Evolutionary conservation across 768 basidiomycete species (phyloP), one percentile per base, ranked within the genome.

Genomic region (Kwoniella pini): DNA sequence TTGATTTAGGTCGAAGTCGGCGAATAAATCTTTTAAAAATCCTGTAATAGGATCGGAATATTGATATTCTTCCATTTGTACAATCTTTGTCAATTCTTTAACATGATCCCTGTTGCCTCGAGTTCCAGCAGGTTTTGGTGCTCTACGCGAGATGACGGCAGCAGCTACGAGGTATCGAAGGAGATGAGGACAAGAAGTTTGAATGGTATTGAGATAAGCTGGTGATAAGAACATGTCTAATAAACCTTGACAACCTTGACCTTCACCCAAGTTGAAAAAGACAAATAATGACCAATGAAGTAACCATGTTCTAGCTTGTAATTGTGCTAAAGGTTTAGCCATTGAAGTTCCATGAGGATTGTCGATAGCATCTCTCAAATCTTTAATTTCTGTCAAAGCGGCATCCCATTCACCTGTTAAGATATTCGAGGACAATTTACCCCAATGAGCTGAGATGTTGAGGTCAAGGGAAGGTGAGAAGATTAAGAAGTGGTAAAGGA

Each of bases 231-330:
- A 99, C 0, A 90, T 91, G 75, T 98, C 96, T 68, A 99, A 87
- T 58, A 98, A 87, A 17, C 91, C 85, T 0, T 89, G 90, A 50
- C 64, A 65, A 17, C 70, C 70, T 40, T 93, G 87, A 26, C 91
- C 93, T 69, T 93, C 86, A 0, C 87, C 86, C 80, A 97, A 91
- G 81, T 96, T 97, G 83, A 93, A 99, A 81, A 95, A 98, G 57
- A 97, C 92, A 79, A 97, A 98, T 49, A 99, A 86, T 1, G 89
- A 90, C 96, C 95, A 99, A 80, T 98, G 96, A 6, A 91, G 86
- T 62, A 95, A 85, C 93, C 95, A 97, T 19, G 93, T 91, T 60
- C 96, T 86, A 2, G 92, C 90, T 79, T 97, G 93, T 28, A 99
- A 83, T 73, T 96, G 91, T 36, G 85, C 83, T 27, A 94, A 84